Base-by-base conservation (phyloP, 225 moss, liverwort and hornwort genomes). In the Physcomitrellopsis africana region DNA sequence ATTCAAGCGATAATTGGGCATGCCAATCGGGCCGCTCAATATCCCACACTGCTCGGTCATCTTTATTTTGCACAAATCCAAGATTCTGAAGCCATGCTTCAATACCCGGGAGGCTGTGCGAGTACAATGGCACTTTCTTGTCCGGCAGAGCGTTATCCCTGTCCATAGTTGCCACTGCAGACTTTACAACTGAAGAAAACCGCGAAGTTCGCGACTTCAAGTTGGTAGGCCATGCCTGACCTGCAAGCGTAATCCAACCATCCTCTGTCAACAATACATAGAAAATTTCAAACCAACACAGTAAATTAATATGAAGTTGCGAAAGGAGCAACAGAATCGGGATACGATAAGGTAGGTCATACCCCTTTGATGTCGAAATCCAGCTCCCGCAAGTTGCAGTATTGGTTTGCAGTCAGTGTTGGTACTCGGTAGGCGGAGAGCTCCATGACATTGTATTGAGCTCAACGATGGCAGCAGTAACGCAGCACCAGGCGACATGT, bases 11-110 rank as follows among this genome's bases (percentile, higher is more conserved):
- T 44, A 99, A 77, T 64, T 94, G 91, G 0, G 97, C 97, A 80
- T 99, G 93, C 97, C 97, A 99, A 53, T 99, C 97, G 24, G 94
- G 66, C 12, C 97, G 84, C 73, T 99, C 90, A 44, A 94, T 81
- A 29, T 72, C 51, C 97, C 97, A 99, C 44, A 80, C 74, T 0
- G 97, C 81, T 12, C 94, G 91, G 79, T 99, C 94, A 14, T 93
- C 97, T 76, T 86, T 86, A 64, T 65, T 80, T 80, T 92, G 97
- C 65, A 80, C 79, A 73, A 99, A 94, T 15, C 86, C 90, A 71
- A 94, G 83, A 67, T 75, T 83, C 41, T 89, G 89, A 18, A 96
- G 89, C 97, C 97, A 99, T 19, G 89, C 92, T 73, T 99, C 97
- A 23, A 99, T 99, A 78, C 89, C 87, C 9, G 87, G 94, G 26